Base-by-base conservation (phyloP, 139 green algal species). In the Chlorella sp. region DNA sequence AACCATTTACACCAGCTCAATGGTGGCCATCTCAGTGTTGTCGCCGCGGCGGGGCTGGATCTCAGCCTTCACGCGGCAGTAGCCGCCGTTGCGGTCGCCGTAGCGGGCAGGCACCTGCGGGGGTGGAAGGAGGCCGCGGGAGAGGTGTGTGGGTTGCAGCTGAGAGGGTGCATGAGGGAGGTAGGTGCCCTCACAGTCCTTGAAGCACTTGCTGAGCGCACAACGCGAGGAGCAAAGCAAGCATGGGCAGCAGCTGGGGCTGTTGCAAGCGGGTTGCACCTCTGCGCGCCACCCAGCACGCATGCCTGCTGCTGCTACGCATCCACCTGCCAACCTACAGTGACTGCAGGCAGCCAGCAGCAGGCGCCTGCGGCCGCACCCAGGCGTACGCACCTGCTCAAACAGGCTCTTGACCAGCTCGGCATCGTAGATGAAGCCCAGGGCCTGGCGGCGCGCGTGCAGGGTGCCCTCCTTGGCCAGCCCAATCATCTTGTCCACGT, bases 401-500 rank as follows among this genome's bases (percentile, higher is more conserved):
- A 99, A 99, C 41, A 99, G 84, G n/a, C 91, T 90, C 39, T 90
- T 81, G 30, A 99, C 97, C 13, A 99, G 89, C 32, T 95, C 89
- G 82, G 96, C 93, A 90, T 99, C 97, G 86, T 97, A 99, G 0
- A 99, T 74, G 86, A 96, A 99, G 12, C 83, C 92, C 70, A 98
- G 86, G 5, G 96, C 97, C 92, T 97, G 94, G 7, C 95, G 90
- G 38, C 93, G 89, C 4, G 95, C 90, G 85, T 98, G 97, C 62
- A 99, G 89, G 39, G 85, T 92, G 55, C 95, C 96, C 36, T 95
- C 89, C 94, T 99, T 99, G 55, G 97, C 97, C 72, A 99, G 91
- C n/a, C 91, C 95, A 76, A 99, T 99, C 93, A 99, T 98, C 83
- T 99, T 96, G 89, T 99, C 97, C 36, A 99, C 97, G 73, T 95